These are phyloP conservation scores for Colletotrichum spinosum DNA, from an alignment of 2,329 filamentous ascomycete genomes.

Conservation along the genomic window DNA sequence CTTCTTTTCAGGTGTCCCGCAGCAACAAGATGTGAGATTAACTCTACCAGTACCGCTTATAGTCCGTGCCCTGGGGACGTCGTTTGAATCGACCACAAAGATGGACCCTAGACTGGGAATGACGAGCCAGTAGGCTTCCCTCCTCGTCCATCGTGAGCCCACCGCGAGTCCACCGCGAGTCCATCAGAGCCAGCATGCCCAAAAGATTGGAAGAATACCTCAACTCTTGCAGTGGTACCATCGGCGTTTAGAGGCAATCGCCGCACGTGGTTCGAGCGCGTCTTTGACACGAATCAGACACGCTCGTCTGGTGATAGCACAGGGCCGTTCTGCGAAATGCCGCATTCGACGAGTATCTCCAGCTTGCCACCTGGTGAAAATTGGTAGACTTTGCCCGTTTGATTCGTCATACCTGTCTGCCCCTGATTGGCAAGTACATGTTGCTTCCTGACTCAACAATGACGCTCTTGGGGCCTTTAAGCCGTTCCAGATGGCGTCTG, in stretches of 20 bases:
- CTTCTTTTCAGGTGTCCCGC: slow-evolving; percentile 50
- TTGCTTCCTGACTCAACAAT: slow-evolving; percentile 50
- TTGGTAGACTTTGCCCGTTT: slow-evolving; percentile 53
- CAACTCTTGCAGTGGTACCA: slow-evolving; percentile 51
- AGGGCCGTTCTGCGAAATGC: slow-evolving; percentile 52
- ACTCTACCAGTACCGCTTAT: slow-evolving; percentile 46
- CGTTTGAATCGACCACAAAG: slow-evolving; percentile 52
- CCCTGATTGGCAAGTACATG: slow-evolving; percentile 59
- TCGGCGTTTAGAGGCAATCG: slow-evolving; percentile 51
- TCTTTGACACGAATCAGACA: slow-evolving; percentile 55
- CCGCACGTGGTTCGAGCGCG: slow-evolving; percentile 55
- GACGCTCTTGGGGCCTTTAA: slow-evolving; percentile 57
- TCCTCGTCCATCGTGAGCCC: slow-evolving; percentile 51
- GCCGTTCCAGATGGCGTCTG: slow-evolving; percentile 53
- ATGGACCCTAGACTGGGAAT: slow-evolving; percentile 49
- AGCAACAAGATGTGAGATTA: slow-evolving; percentile 56
- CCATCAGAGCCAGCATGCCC: slow-evolving; percentile 54
- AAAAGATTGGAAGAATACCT: slow-evolving; percentile 54
- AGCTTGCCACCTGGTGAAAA: slow-evolving; percentile 48
- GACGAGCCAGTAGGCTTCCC: slow-evolving; percentile 50
- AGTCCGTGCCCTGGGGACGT: slow-evolving; percentile 51
- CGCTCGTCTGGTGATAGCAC: slow-evolving; percentile 52
- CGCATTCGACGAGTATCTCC: slow-evolving; percentile 51
- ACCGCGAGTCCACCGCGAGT: slow-evolving; percentile 43
- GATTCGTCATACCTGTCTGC: slow-evolving; percentile 56